Conservation (phyloP, 1,284 basidiomycete genomes). For the Stereum hirsutum region DNA sequence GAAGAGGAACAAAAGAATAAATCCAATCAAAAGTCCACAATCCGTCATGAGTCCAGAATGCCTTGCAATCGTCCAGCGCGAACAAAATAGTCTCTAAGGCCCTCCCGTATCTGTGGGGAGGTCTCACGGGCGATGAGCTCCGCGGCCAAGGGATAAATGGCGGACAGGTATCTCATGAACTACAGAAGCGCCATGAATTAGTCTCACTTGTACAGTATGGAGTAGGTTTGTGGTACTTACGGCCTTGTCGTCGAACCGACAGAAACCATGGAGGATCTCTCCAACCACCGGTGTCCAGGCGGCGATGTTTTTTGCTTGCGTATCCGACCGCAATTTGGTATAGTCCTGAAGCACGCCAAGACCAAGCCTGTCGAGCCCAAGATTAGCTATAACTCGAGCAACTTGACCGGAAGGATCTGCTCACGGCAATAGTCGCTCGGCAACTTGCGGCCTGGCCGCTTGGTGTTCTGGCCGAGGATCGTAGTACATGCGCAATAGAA, state of each 20-base stretch:
- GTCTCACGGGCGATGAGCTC: constrained; percentile 78
- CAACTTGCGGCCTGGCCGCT: constrained; percentile 73
- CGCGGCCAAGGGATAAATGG: constrained; percentile 81
- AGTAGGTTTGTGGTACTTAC: constrained; percentile 49
- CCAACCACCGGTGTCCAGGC: constrained; percentile 98
- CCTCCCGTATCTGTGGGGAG: constrained; percentile 71
- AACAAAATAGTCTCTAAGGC: constrained; percentile 69
- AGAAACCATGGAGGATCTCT: constrained; percentile 88
- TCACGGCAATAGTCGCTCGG: constrained; percentile 86
- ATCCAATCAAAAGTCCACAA: too few species aligned
- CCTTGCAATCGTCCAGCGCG: constrained; percentile 68
- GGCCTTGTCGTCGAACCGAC: constrained; percentile 81
- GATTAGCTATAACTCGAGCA: not conserved
- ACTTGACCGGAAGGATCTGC: constrained; percentile 23
- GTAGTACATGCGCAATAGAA: constrained; percentile 90
- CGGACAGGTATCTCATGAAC: constrained; percentile 79
- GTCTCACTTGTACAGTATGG: constrained; percentile 1
- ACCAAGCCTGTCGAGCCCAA: constrained; percentile 53
- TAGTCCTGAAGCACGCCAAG: constrained; percentile 89
- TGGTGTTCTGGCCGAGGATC: constrained; percentile 85
- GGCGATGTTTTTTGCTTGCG: constrained; percentile 90
- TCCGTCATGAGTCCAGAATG: constrained; percentile 67
- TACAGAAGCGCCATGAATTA: constrained; percentile 21
- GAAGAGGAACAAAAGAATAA: too few species aligned
- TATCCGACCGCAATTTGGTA: constrained; percentile 83